Evolutionary conservation across 2,329 filamentous ascomycete genomes (phyloP), one percentile per base, ranked within the genome.

Genomic region (Fusarium sp.): DNA sequence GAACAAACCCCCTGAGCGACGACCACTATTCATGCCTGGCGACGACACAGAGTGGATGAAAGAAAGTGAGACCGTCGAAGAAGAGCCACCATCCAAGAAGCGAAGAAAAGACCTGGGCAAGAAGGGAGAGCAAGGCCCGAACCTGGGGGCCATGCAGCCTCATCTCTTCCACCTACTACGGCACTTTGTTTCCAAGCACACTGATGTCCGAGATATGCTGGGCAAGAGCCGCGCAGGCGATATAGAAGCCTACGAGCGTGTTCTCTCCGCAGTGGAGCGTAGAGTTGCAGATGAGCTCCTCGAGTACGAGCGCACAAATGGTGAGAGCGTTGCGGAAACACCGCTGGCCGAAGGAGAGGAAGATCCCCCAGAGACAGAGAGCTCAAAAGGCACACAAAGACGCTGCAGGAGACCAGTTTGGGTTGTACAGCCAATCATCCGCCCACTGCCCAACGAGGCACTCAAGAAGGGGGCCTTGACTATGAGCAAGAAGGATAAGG

Each of bases 101-200:
- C 80, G 82, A 60, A 86, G 85, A 74, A 82, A 77, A 69, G 77
- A 80, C 7, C 67, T 72, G 9, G 75, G 74, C 30, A 76, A 78
- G 40, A 78, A 79, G 69, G 79, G 80, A 65, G 81, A 81, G 49
- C 80, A 82, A 56, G 79, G 79, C 46, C 88, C 82, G 5, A 98
- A 96, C 78, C 84, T 97, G 49, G 85, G 87, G 13, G 90, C 90
- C 34, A 93, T 98, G 86, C 94, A 98, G 79, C 89, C 93, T 1
- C 96, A 99, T 79, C 87, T 98, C 45, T 99, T 99, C 84, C 92
- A 97, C 78, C 87, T 99, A 27, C 87, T 98, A 23, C 88, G 95
- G 18, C 90, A 95, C 32, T 87, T 98, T 25, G 90, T 99, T 34
- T 85, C 90, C 4, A 87, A 86, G 66, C 92, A 98, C 80, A 94